These are phyloP conservation scores for Pugionium dolabratum DNA, from an alignment of 345 rosid genomes.

Conservation along the genomic window DNA sequence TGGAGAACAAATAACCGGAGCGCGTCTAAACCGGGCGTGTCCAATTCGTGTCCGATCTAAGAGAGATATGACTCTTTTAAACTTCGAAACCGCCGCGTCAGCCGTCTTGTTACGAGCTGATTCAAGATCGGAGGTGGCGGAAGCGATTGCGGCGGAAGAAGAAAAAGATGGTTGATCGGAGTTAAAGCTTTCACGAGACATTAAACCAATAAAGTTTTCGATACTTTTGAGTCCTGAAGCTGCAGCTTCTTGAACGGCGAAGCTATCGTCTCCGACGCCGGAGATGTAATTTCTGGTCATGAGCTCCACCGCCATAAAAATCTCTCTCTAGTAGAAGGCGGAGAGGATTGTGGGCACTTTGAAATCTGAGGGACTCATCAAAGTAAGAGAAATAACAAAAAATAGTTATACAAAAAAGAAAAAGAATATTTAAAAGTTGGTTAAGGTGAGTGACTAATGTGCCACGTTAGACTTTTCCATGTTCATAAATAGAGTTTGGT, in stretches of 20 bases:
- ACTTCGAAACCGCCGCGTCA: constrained; percentile 78
- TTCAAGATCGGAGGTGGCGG: constrained; percentile 45
- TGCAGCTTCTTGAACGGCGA: constrained; percentile 84
- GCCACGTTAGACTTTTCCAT: constrained; percentile 33
- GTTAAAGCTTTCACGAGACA: constrained; percentile 49
- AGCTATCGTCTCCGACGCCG: constrained; percentile 37
- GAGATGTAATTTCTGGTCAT: constrained; percentile 42
- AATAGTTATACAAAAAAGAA: background rate
- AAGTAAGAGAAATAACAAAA: constrained; percentile 5
- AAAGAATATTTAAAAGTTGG: background rate
- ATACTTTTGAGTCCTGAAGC: constrained; percentile 80
- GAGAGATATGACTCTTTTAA: constrained; percentile 81
- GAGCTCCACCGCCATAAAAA: constrained; percentile 45
- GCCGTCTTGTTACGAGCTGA: constrained; percentile 60
- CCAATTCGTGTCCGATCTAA: constrained; percentile 81
- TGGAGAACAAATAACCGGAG: constrained; percentile 43
- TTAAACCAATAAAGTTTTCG: constrained; percentile 68
- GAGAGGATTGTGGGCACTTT: constrained; percentile 28
- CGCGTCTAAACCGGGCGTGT: constrained; percentile 90
- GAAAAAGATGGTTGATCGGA: constrained; percentile 41
- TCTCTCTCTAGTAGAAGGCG: background rate
- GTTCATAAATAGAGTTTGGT: constrained; percentile 18
- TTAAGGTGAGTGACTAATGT: constrained; percentile 36
- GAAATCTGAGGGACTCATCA: constrained; percentile 11
- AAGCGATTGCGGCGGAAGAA: constrained; percentile 24